phyloP scores from a whole-genome alignment of 768 basidiomycete genomes.

The Pleurotus eryngii region DNA sequence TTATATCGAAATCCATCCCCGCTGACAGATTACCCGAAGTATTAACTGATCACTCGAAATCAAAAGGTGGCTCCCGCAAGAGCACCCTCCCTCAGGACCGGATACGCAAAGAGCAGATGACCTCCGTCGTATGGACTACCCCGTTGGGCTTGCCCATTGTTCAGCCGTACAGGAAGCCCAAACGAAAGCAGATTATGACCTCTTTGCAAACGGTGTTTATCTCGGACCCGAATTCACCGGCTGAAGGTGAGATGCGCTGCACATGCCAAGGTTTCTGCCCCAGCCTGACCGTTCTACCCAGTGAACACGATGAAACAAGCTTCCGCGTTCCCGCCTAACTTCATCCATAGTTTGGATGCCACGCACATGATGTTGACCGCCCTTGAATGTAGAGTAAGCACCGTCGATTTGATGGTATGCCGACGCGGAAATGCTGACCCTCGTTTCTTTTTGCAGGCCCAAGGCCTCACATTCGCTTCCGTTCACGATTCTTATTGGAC shows the following conservation, averaged over 20 bases:
- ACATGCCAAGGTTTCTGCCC: not conserved
- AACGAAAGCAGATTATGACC: slow-evolving; percentile 82
- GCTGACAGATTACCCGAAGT: slow-evolving; percentile 56
- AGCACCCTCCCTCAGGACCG: slow-evolving; percentile 30
- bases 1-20: slow-evolving; percentile 87
- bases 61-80: slow-evolving; percentile 8
- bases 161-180: slow-evolving; percentile 88
- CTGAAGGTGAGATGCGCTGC: slow-evolving; percentile 48
- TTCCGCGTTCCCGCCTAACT: slow-evolving; percentile 97
- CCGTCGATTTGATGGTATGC: not conserved
- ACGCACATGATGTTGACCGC: slow-evolving; percentile 99
- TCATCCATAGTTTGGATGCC: slow-evolving; percentile 95
- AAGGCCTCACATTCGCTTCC: slow-evolving; percentile 81
- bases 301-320: slow-evolving; percentile 88
- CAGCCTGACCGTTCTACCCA: slow-evolving; percentile 13
- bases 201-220: slow-evolving; percentile 85
- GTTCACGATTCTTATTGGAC: slow-evolving; percentile 99
- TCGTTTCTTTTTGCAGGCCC: slow-evolving; percentile 42
- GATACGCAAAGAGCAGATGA: slow-evolving; percentile 88
- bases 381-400: slow-evolving; percentile 74
- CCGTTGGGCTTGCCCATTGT: slow-evolving; percentile 93
- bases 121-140: slow-evolving; percentile 94
- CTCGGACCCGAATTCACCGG: slow-evolving; percentile 74
- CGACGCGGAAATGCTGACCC: not conserved
- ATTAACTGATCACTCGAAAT: slow-evolving; percentile 21